Conservation (phyloP, 208 protist genomes). For the Vickermania ingenoplastis region DNA sequence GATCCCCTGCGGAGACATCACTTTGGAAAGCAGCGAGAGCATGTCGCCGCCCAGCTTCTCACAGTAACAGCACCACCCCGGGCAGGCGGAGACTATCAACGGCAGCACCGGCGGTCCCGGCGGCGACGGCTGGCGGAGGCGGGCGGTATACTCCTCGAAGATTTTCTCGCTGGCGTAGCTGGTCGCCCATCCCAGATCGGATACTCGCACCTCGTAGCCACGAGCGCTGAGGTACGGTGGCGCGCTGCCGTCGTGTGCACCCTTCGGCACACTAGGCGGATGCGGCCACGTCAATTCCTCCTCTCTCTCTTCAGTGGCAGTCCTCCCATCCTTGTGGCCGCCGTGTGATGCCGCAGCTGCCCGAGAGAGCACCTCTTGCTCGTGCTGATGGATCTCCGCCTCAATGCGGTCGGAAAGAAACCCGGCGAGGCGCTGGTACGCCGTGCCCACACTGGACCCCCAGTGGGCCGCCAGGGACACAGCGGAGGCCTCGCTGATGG, state of each 20-base stretch:
- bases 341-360: not conserved
- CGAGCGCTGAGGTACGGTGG: too few relatives aligned
- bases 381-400: not conserved
- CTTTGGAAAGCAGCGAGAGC: slow-evolving; percentile 90
- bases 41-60: slow-evolving; percentile 93
- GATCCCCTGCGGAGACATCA: slow-evolving; percentile 95
- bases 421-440: slow-evolving; percentile 41
- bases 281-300: not conserved
- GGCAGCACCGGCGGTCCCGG: slow-evolving; percentile 44
- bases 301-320: not conserved
- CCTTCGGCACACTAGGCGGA: not conserved
- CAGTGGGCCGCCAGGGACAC: slow-evolving; percentile 89
- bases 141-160: slow-evolving; percentile 66
- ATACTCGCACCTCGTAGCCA: slow-evolving; percentile 34
- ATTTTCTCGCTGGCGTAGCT: slow-evolving; percentile 70
- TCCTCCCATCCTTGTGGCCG: not conserved
- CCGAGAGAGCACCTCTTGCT: not conserved
- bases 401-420: slow-evolving; percentile 61
- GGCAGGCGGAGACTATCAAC: slow-evolving; percentile 92
- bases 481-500: slow-evolving; percentile 78
- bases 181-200: slow-evolving; percentile 71
- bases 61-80: slow-evolving; percentile 97
- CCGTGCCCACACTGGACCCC: slow-evolving; percentile 18
- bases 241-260: not conserved
- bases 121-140: slow-evolving; percentile 9